Percentiles rank a stretch among this genome's conserved stretches.
Evolutionary conservation across 768 basidiomycete species (phyloP).

Genomic region (Trametes cubensis): DNA sequence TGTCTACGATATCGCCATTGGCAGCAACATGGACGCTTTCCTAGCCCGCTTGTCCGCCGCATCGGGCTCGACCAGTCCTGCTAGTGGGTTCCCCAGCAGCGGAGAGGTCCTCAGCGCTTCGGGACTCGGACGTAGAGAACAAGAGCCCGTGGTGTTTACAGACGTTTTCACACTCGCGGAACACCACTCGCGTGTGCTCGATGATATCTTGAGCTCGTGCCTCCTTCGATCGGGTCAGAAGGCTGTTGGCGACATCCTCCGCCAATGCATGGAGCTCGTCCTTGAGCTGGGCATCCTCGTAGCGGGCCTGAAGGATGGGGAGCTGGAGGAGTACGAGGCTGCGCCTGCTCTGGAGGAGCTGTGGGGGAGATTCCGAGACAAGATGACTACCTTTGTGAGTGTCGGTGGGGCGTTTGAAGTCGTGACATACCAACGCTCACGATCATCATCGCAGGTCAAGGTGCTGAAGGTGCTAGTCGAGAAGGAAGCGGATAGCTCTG

Average conservation of each 20-base stretch:
- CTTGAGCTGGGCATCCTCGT: slow-evolving; percentile 69
- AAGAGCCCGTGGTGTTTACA: slow-evolving; percentile 41
- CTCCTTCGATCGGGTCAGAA: slow-evolving; percentile 70
- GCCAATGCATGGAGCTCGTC: slow-evolving; percentile 62
- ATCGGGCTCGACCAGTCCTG: background rate
- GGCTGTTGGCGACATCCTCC: slow-evolving; percentile 64
- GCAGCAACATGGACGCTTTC: slow-evolving; percentile 75
- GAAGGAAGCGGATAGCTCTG: slow-evolving; percentile 38
- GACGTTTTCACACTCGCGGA: slow-evolving; percentile 76
- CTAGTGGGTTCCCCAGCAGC: background rate
- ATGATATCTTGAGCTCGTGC: slow-evolving; percentile 77
- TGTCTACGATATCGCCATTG: slow-evolving; percentile 80
- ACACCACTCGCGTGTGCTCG: slow-evolving; percentile 67
- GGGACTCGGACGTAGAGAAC: background rate
- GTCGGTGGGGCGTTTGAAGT: background rate
- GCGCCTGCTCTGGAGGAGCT: slow-evolving; percentile 56
- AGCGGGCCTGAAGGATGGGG: slow-evolving; percentile 57
- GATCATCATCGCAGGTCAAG: slow-evolving; percentile 46
- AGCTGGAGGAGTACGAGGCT: slow-evolving; percentile 68
- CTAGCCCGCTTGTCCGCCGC: slow-evolving; percentile 34
- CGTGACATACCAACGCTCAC: slow-evolving; percentile 4
- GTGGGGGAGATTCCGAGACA: slow-evolving; percentile 53
- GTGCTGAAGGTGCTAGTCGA: slow-evolving; percentile 60
- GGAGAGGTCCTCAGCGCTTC: background rate
- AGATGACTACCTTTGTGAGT: slow-evolving; percentile 62